Conservation (phyloP, 257 asterid species). For the Eustoma russellianum region DNA sequence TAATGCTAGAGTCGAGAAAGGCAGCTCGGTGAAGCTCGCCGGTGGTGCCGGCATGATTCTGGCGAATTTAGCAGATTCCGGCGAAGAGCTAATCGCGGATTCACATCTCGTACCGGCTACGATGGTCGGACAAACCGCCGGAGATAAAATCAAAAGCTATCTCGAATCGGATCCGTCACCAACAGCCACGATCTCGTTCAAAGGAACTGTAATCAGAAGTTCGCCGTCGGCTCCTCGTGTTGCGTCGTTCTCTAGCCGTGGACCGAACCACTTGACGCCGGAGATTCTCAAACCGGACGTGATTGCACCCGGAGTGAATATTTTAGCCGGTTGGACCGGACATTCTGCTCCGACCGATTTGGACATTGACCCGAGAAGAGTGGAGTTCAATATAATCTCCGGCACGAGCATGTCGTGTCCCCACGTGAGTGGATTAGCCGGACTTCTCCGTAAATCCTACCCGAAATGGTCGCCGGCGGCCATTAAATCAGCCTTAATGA, state of each 20-base stretch:
- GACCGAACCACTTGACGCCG: conserved; percentile 69
- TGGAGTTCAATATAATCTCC: conserved; percentile 74
- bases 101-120: conserved; percentile 87
- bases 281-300: conserved; percentile 93
- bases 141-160: conserved; percentile 57
- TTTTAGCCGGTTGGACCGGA: conserved; percentile 92
- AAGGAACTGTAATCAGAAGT: conserved; percentile 64
- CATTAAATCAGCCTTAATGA: conserved; percentile 80
- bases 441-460: conserved; percentile 56
- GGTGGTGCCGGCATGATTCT: conserved; percentile 84
- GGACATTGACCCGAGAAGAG: conserved; percentile 59
- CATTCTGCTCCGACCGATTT: conserved; percentile 55
- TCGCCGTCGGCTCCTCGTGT: conserved; percentile 79
- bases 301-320: conserved; percentile 86
- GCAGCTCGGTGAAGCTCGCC: conserved; percentile 78
- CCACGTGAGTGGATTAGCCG: conserved; percentile 89
- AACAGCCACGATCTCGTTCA: conserved; percentile 56
- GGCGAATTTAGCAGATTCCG: conserved; percentile 73
- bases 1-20: conserved; percentile 84
- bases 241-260: conserved; percentile 91
- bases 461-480: conserved; percentile 78
- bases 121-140: conserved; percentile 75
- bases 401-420: conserved; percentile 98
- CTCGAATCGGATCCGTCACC: conserved; percentile 53
- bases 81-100: conserved; percentile 87